Evolutionary conservation across 148 eudicot species (phyloP), one percentile per base, ranked within the genome.

Genomic region (Vaccinium vitisidaea): DNA sequence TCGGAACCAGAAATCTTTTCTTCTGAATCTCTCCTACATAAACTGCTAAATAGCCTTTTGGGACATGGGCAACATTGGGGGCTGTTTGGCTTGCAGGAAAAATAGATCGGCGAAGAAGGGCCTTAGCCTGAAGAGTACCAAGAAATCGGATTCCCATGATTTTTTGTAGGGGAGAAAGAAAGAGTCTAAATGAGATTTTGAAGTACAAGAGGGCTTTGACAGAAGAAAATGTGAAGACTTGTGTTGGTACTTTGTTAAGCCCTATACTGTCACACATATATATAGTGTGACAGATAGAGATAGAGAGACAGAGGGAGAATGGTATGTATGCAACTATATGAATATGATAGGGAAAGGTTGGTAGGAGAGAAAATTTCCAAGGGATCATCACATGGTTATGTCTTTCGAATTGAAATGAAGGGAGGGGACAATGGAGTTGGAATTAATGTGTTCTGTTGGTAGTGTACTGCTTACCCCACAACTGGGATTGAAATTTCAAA

Each of bases 11-110:
- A 74, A 69, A 84, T 43, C 84, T 32, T 54, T 75, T 86, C 73
- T 75, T 84, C 32, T 80, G 83, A 10, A 79, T 82, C 48, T 88
- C 90, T 15, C 93, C 93, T 67, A 89, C 88, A 84, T 90, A 92
- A 12, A 93, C 86, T 16, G 95, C 91, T 63, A 92, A 79, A 71
- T 90, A 90, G 15, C 94, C 94, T 84, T 86, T 93, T 0, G 95
- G 94, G 21, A 92, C 90, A 56, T 84, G 50, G 7, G 18, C 27
- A 36, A 3, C 27, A 4, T 12, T 49, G 21, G 36, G 10, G 43
- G 6, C n/a, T 14, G 70, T 67, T 80, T 80, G 56, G 71, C 61
- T 80, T 84, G 84, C 79, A 21, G 32, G 81, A 15, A 55, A 79
- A 79, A 8, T 79, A 8, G 82, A 80, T 43, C 52, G 50, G 7